Conservation (phyloP, 805 yeast species). For the Hanseniaspora taiwanica region DNA sequence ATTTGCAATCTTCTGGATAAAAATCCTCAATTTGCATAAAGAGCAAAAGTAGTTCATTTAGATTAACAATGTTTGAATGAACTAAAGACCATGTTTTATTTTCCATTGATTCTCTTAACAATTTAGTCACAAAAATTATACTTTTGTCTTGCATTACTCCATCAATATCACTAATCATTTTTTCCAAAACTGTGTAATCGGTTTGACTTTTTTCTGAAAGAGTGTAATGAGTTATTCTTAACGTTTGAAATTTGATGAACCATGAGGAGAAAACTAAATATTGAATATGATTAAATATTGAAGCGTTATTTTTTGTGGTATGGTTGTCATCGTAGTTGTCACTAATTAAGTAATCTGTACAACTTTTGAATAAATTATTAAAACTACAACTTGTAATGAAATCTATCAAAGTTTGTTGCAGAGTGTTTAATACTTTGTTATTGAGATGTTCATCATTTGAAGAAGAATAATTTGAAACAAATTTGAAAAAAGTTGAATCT, state of each 20-base stretch:
- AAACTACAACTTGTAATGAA: slow-evolving; percentile 59
- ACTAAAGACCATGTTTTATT: slow-evolving; percentile 42
- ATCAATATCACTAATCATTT: slow-evolving; percentile 35
- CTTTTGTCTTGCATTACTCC: slow-evolving; percentile 49
- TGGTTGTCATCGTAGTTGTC: too few species aligned
- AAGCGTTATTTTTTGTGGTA: slow-evolving; percentile 19
- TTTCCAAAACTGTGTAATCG: slow-evolving; percentile 11
- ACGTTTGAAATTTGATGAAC: slow-evolving; percentile 59
- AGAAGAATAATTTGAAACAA: slow-evolving; percentile 1
- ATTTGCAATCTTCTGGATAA: slow-evolving; percentile 33
- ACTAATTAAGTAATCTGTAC: slow-evolving; percentile 36
- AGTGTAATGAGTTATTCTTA: slow-evolving; percentile 16
- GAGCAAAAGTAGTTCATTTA: slow-evolving; percentile 44
- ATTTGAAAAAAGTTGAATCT: slow-evolving; percentile 15
- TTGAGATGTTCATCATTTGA: background rate
- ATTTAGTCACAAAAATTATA: slow-evolving; percentile 35
- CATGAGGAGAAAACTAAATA: slow-evolving; percentile 56
- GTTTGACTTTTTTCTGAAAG: background rate
- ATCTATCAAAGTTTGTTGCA: slow-evolving; percentile 35
- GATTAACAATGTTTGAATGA: slow-evolving; percentile 57
- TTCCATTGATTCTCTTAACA: slow-evolving; percentile 28
- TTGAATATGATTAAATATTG: slow-evolving; percentile 19
- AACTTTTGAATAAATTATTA: slow-evolving; percentile 44
- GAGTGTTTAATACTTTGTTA: slow-evolving; percentile 20
- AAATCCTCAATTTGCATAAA: slow-evolving; percentile 29